phyloP scores from a whole-genome alignment of 2,329 filamentous ascomycete species.

The Verticillium klebahnii region DNA sequence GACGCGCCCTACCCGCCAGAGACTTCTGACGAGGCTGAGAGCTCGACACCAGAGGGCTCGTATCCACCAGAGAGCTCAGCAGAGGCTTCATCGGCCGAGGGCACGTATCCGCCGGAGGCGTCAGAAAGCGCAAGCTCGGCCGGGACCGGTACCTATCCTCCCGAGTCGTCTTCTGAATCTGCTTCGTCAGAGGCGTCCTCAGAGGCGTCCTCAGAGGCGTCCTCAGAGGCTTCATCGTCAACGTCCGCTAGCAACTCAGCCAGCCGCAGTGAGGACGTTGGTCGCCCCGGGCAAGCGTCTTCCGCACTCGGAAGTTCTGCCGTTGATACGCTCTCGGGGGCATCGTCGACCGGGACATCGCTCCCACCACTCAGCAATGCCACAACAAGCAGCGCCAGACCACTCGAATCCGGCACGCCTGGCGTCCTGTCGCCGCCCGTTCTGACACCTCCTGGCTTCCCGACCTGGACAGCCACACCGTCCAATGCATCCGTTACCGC shows the following conservation, averaged over 20 bases:
- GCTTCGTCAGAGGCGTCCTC: neutral
- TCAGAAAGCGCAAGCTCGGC: neutral
- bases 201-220: neutral
- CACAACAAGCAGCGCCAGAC: neutral
- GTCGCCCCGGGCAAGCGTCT: neutral
- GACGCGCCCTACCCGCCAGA: neutral
- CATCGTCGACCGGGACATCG: neutral
- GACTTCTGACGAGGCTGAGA: neutral
- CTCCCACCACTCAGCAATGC: neutral
- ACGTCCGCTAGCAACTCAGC: neutral
- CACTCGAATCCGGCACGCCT: neutral
- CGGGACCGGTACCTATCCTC: neutral
- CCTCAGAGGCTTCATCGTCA: neutral
- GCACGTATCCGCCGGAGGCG: neutral
- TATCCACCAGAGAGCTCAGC: neutral
- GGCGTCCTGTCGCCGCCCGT: neutral
- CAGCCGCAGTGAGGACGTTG: neutral
- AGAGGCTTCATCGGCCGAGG: neutral
- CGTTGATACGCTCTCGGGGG: neutral
- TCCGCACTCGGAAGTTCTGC: neutral
- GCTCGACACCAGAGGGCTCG: neutral
- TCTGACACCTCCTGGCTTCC: neutral
- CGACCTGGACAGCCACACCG: neutral
- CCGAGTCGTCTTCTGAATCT: neutral
- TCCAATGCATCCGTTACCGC: neutral